phyloP scores from a whole-genome alignment of 306 rosid species.

The Quillaja saponaria region DNA sequence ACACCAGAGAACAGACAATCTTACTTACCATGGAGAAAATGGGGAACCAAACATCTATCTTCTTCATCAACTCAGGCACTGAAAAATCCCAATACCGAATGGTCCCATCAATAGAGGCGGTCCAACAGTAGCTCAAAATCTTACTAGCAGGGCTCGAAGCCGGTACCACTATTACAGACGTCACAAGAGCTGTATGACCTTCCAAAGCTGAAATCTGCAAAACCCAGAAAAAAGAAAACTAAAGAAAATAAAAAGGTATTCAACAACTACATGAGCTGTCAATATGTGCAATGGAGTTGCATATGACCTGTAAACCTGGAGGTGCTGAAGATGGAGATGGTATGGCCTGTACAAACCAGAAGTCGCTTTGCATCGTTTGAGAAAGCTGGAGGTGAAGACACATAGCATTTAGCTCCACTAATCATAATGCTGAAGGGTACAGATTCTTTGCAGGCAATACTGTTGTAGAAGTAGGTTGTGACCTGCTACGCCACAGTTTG shows the following conservation, averaged over 20 bases:
- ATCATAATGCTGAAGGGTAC: constrained; percentile 46
- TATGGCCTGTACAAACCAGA: constrained; percentile 58
- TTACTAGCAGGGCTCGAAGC: constrained; percentile 38
- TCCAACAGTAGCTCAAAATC: constrained; percentile 69
- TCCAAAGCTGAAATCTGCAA: constrained; percentile 50
- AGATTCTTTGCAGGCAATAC: too few species aligned
- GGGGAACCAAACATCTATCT: constrained; percentile 49
- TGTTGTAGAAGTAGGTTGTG: too few species aligned
- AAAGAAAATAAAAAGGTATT: not conserved
- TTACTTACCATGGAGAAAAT: constrained; percentile 81
- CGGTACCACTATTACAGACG: constrained; percentile 69
- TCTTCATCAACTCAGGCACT: constrained; percentile 62
- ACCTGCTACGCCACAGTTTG: too few species aligned
- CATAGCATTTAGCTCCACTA: constrained; percentile 71
- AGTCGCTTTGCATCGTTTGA: constrained; percentile 75
- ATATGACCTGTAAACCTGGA: constrained; percentile 61
- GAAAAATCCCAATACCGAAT: constrained; percentile 82
- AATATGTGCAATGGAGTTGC: not conserved
- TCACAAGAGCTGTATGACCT: constrained; percentile 69
- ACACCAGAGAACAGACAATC: not conserved
- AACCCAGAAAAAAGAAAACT: not conserved
- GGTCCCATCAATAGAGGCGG: constrained; percentile 78
- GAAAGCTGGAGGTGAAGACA: constrained; percentile 70
- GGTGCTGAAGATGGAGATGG: constrained; percentile 74
- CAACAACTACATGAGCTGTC: not conserved